Conservation (phyloP, 345 rosid species). For the Salix koriyanagi region DNA sequence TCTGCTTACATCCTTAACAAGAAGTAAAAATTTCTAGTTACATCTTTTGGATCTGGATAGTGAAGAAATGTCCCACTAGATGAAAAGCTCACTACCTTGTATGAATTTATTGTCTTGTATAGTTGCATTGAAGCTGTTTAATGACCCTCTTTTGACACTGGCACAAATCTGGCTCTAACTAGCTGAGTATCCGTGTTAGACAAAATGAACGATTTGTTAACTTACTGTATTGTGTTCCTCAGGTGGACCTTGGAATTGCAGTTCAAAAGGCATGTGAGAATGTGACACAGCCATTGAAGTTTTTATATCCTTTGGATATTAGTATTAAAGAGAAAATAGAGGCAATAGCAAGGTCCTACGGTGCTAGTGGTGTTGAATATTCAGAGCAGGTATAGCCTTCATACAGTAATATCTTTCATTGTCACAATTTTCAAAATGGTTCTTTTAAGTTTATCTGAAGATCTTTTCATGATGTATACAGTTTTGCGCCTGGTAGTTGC, state of each 20-base stretch:
- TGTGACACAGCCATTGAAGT: constrained; percentile 60
- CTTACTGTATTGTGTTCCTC: constrained; percentile 16
- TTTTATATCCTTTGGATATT: constrained; percentile 73
- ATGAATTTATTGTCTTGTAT: background rate
- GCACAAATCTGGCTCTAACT: background rate
- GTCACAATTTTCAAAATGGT: background rate
- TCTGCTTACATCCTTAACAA: background rate
- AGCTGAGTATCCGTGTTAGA: background rate
- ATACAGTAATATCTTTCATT: background rate
- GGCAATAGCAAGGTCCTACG: constrained; percentile 88
- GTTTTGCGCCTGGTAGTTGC: no score
- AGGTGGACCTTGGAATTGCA: constrained; percentile 94
- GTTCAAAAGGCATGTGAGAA: constrained; percentile 86
- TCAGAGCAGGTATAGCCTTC: constrained; percentile 71
- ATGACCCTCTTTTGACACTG: background rate
- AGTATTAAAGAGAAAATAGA: constrained; percentile 84
- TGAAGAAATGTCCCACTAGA: background rate
- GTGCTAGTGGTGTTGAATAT: constrained; percentile 89
- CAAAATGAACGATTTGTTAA: background rate
- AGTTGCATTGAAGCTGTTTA: background rate
- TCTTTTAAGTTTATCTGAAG: background rate
- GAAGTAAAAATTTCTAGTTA: background rate
- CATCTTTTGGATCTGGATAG: background rate
- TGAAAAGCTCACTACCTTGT: background rate
- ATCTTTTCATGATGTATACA: no score